Conservation (phyloP, 225 moss, liverwort and hornwort genomes). For the Straminergon stramineum region DNA sequence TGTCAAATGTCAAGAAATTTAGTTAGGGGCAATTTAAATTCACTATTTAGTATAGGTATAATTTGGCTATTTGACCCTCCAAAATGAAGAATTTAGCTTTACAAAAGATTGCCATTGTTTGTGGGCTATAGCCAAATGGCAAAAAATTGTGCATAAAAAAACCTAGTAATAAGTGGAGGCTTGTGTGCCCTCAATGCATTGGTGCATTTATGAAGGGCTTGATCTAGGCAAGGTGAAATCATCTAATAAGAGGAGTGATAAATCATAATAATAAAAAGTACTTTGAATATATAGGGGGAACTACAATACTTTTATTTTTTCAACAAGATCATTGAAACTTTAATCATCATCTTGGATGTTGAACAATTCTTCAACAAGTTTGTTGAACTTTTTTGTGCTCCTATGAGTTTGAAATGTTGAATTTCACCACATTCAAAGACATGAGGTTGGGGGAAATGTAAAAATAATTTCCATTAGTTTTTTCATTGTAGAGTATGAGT, state of each 20-base stretch:
- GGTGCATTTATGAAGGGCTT: neutral
- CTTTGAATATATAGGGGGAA: too few species aligned
- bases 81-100: neutral
- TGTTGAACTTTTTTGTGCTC: too few species aligned
- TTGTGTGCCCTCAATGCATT: fast-evolving
- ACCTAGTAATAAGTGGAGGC: neutral
- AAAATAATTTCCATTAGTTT: too few species aligned
- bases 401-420: fast-evolving
- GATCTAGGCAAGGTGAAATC: neutral
- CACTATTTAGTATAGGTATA: too few species aligned
- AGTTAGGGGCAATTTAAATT: too few species aligned
- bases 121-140: neutral
- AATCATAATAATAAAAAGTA: too few species aligned
- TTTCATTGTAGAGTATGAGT: neutral
- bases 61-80: neutral
- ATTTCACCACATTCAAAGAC: fast-evolving
- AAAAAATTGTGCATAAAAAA: neutral
- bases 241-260: too few species aligned
- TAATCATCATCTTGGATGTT: fast-evolving
- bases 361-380: too few species aligned
- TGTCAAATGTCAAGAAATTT: too few species aligned
- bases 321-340: too few species aligned
- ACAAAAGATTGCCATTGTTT: too few species aligned
- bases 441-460: neutral
- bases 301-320: fast-evolving